Evolutionary conservation across 495 filamentous ascomycete genomes (phyloP), one percentile per base, ranked within the genome.

Genomic region (Daldinia concentrica): DNA sequence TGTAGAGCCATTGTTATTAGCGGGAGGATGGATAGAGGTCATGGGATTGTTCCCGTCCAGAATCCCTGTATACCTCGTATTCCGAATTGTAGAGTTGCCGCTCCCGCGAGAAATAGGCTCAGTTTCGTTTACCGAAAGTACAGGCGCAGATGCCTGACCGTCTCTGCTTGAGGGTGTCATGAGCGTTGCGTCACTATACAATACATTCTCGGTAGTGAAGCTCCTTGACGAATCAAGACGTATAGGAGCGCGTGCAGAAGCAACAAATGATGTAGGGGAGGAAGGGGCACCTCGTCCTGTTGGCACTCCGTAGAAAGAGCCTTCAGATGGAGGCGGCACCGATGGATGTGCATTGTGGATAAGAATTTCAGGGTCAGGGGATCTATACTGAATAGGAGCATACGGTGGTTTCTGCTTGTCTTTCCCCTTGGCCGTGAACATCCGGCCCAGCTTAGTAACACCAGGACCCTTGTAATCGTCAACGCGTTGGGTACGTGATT

Each of bases 151-250:
- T 6, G 22, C 39, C n/a, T 48, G 9, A 39, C 37, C 17, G 48
- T 17, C 34, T 41, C 27, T 19, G 8, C 29, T 12, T 8, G 52
- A 29, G 15, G 78, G 79, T 15, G 79, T 78, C 22, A 59, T 61
- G 15, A 85, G 22, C 1, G 48, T 56, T 19, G 80, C 77, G 7
- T 74, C 64, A 1, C 61, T 26, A 54, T 76, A 85, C 3, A 85
- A 45, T 24, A 59, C 58, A 52, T 70, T 73, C 58, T 85, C 83
- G 27, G 77, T 69, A 7, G 62, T 65, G 62, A 77, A 85, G 37
- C 79, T 82, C 43, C 76, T 81, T 15, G 64, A 59, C 9, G 74
- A 66, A 50, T 55, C 43, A 45, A 70, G 73, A 15, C 67, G 70
- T 36, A 19, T 41, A 9, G 64, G 43, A 22, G 43, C 17, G 19